Percentiles rank a stretch among this genome's conserved stretches.
Evolutionary conservation across 2,329 filamentous ascomycete genomes (phyloP).

Genomic region (Drechslerella coelobrocha): DNA sequence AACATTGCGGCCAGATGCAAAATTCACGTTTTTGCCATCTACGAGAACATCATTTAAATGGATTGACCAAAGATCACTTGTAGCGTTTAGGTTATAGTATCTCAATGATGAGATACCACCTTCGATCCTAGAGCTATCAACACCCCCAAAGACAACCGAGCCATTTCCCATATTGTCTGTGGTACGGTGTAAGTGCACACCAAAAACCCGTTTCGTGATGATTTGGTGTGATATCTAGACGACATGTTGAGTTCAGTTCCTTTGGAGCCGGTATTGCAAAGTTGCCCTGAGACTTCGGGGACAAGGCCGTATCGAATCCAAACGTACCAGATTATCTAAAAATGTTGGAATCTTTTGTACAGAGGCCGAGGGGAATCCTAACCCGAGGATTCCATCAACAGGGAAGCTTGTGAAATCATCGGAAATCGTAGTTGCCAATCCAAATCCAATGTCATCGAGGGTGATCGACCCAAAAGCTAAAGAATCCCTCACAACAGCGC

Average conservation of each 20-base stretch:
- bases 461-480: slow-evolving; percentile 71
- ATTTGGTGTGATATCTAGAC: slow-evolving; percentile 39
- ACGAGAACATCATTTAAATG: slow-evolving; percentile 70
- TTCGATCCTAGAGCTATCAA: slow-evolving; percentile 66
- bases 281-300: background rate
- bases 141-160: slow-evolving; percentile 76
- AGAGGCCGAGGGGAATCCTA: slow-evolving; percentile 68
- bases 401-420: slow-evolving; percentile 77
- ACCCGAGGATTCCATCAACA: slow-evolving; percentile 85
- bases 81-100: slow-evolving; percentile 63
- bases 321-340: slow-evolving; percentile 67
- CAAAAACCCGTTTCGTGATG: slow-evolving; percentile 25
- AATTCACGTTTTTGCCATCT: slow-evolving; percentile 66
- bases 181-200: slow-evolving; percentile 67
- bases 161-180: slow-evolving; percentile 73
- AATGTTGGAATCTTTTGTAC: slow-evolving; percentile 67
- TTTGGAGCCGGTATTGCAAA: background rate
- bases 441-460: slow-evolving; percentile 69
- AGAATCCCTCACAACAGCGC: slow-evolving; percentile 70
- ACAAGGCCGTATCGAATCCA: slow-evolving; percentile 57
- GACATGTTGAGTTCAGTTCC: slow-evolving; percentile 63
- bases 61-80: slow-evolving; percentile 74
- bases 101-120: slow-evolving; percentile 75
- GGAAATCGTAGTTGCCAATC: slow-evolving; percentile 74
- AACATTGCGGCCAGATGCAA: slow-evolving; percentile 61